Evolutionary conservation across 129 eudicot species (phyloP).

Genomic region (Chrysanthemum seticuspe): DNA sequence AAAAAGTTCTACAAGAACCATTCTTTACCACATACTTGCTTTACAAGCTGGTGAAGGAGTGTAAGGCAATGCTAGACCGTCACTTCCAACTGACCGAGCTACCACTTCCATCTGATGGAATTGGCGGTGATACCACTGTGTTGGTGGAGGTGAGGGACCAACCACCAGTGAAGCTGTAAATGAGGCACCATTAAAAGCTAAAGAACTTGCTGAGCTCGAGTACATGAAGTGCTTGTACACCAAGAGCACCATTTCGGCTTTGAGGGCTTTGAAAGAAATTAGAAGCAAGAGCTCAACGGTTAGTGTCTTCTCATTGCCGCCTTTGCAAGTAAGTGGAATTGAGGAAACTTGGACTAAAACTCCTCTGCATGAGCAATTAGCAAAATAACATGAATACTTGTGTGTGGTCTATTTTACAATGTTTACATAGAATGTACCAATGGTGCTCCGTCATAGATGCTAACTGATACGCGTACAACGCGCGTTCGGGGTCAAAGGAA

Average conservation of each 20-base stretch:
- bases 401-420: conserved; percentile 10
- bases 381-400: conserved; percentile 42
- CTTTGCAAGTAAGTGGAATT: conserved; percentile 57
- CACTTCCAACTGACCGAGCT: conserved; percentile 47
- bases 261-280: conserved; percentile 74
- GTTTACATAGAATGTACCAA: conserved; percentile 11
- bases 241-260: conserved; percentile 75
- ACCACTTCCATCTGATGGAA: conserved; percentile 32
- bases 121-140: conserved; percentile 11
- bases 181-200: conserved; percentile 34
- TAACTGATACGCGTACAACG: too few species aligned
- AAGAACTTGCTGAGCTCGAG: conserved; percentile 74
- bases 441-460: conserved; percentile 32
- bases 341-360: conserved; percentile 73
- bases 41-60: conserved; percentile 81
- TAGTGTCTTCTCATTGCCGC: conserved; percentile 83
- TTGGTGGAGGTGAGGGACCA: conserved; percentile 24
- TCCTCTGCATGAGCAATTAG: conserved; percentile 68
- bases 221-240: conserved; percentile 74
- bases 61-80: conserved; percentile 74
- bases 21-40: conserved; percentile 86
- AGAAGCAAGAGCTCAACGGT: conserved; percentile 88
- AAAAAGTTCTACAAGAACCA: conserved; percentile 84
- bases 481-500: too few species aligned
- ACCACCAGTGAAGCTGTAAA: conserved; percentile 31